Conservation (phyloP, 2,329 filamentous ascomycete species). For the Chrysoporthe puriensis region DNA sequence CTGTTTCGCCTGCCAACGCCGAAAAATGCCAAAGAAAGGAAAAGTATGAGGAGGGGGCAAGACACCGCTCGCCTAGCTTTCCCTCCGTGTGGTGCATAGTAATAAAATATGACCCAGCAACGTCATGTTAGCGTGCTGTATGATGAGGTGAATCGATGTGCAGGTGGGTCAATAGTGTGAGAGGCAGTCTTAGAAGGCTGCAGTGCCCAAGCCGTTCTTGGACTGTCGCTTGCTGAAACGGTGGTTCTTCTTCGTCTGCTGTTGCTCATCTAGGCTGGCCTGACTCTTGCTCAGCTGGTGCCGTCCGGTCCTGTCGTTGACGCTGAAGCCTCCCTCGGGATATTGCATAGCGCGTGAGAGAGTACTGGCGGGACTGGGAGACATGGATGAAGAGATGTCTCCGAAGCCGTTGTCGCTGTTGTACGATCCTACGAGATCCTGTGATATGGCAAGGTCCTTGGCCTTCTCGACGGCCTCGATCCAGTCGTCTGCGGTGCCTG, state of each 20-base stretch:
- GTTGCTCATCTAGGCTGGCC: conserved; percentile 55
- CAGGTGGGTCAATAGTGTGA: conserved; percentile 3
- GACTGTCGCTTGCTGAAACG: conserved; percentile 91
- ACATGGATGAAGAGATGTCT: conserved; percentile 71
- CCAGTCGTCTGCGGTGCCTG: conserved; percentile 83
- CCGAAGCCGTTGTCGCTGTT: conserved; percentile 68
- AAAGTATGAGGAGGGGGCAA: background rate
- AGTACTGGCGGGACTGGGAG: conserved; percentile 73
- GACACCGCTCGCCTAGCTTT: conserved; percentile 7
- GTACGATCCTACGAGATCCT: conserved; percentile 69
- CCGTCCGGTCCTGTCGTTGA: conserved; percentile 57
- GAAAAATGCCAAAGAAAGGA: conserved; percentile 27
- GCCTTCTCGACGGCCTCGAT: conserved; percentile 86
- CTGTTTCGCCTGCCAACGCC: conserved; percentile 26
- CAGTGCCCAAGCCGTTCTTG: conserved; percentile 82
- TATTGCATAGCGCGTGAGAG: conserved; percentile 62
- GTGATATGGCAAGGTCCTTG: conserved; percentile 79
- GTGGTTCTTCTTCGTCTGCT: conserved; percentile 55
- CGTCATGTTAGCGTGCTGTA: conserved; percentile 8
- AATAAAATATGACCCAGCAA: conserved; percentile 12
- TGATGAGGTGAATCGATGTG: conserved; percentile 13
- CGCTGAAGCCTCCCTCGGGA: conserved; percentile 49
- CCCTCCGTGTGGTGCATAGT: conserved; percentile 11
- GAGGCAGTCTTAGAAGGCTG: conserved; percentile 67
- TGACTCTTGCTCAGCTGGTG: conserved; percentile 65